Evolutionary conservation across 345 rosid genomes (phyloP).

Genomic region (Chamaenerion angustifolium): DNA sequence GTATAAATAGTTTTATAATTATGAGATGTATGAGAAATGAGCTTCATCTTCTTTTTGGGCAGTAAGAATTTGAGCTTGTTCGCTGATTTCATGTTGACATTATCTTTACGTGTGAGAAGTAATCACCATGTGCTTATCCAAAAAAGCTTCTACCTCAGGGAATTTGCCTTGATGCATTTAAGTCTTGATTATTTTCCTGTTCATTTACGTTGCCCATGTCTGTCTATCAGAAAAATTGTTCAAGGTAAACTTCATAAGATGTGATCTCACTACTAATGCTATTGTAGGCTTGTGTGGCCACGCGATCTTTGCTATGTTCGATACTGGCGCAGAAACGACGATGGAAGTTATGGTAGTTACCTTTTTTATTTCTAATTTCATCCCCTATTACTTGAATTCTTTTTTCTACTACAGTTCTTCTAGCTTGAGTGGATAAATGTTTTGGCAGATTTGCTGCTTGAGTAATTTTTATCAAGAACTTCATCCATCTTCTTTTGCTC

Average conservation of each 20-base stretch:
- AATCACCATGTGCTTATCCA: too few relatives aligned
- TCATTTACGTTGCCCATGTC: too few relatives aligned
- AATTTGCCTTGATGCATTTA: too few relatives aligned
- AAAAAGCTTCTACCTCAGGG: too few relatives aligned
- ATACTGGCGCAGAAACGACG: conserved; percentile 98
- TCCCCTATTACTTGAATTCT: background rate
- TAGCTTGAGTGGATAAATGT: background rate
- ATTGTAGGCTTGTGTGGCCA: conserved; percentile 89
- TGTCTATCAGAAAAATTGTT: too few relatives aligned
- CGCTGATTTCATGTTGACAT: too few relatives aligned
- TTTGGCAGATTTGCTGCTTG: background rate
- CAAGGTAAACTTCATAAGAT: background rate
- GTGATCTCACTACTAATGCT: conserved; percentile 4
- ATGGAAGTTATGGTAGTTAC: conserved; percentile 86
- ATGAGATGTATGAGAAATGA: too few relatives aligned
- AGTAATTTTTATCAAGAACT: background rate
- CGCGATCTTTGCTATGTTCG: conserved; percentile 99
- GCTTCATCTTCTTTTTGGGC: too few relatives aligned
- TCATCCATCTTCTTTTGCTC: conserved; percentile 2
- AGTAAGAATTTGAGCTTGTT: too few relatives aligned
- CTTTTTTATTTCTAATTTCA: too few relatives aligned
- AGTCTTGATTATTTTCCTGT: background rate
- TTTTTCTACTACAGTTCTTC: background rate
- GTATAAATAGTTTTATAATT: too few relatives aligned
- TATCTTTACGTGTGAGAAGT: too few relatives aligned